A percentile compares a stretch with the other conserved stretches of the same genome.
Evolutionary conservation across 2,329 filamentous ascomycete genomes (phyloP).

Genomic region (Mycogone perniciosa): DNA sequence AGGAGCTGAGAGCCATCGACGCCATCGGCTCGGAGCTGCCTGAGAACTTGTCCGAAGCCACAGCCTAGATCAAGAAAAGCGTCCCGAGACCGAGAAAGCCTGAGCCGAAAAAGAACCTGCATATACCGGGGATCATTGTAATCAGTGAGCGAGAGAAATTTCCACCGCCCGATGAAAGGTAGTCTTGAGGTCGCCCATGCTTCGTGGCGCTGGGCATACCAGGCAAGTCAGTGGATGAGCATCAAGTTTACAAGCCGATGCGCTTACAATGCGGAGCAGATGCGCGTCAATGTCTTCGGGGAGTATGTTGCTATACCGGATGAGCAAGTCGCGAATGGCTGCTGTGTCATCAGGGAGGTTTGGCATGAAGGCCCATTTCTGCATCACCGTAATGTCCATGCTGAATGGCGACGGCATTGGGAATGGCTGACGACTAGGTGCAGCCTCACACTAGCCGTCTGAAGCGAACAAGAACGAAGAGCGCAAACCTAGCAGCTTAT

Average conservation of each 20-base stretch:
- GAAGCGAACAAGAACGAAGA: slow-evolving; percentile 11
- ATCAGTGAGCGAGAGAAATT: slow-evolving; percentile 40
- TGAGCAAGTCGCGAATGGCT: slow-evolving; percentile 30
- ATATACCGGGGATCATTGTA: slow-evolving; percentile 36
- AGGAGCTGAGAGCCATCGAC: slow-evolving; percentile 42
- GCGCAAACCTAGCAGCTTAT: neutral
- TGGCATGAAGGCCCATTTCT: slow-evolving; percentile 32
- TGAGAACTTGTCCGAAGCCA: slow-evolving; percentile 43
- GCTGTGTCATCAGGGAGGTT: slow-evolving; percentile 32
- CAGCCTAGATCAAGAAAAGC: slow-evolving; percentile 45
- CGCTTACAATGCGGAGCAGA: slow-evolving; percentile 30
- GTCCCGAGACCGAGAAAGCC: slow-evolving; percentile 31
- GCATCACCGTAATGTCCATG: slow-evolving; percentile 31
- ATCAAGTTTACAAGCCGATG: neutral
- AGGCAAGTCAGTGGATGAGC: neutral
- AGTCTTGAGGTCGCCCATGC: slow-evolving; percentile 40
- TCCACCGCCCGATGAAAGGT: slow-evolving; percentile 44
- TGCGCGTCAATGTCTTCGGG: slow-evolving; percentile 29
- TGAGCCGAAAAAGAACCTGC: slow-evolving; percentile 36
- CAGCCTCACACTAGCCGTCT: neutral
- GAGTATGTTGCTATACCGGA: slow-evolving; percentile 34
- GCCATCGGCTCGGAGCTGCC: slow-evolving; percentile 45
- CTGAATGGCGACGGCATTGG: neutral
- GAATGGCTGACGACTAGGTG: neutral
- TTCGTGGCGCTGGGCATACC: slow-evolving; percentile 33